Evolutionary conservation across 495 filamentous ascomycete species (phyloP).

Genomic region (Penicillium pulvis): DNA sequence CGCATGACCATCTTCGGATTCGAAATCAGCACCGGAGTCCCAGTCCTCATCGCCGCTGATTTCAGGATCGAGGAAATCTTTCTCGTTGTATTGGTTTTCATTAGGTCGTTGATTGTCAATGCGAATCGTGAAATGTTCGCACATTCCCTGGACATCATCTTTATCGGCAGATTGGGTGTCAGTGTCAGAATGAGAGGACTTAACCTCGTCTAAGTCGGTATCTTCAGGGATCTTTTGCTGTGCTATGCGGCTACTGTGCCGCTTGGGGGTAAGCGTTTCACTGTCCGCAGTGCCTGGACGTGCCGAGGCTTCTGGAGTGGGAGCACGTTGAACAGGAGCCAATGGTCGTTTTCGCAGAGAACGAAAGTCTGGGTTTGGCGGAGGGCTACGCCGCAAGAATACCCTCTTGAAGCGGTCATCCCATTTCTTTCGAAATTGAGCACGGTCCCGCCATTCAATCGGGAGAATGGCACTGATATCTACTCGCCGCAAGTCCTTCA

Average conservation of each 20-base stretch:
- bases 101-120: slow-evolving; percentile 81
- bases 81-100: slow-evolving; percentile 72
- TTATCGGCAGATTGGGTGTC: slow-evolving; percentile 9
- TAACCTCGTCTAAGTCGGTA: slow-evolving; percentile 15
- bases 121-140: slow-evolving; percentile 73
- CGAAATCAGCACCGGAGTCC: slow-evolving; percentile 51
- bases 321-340: not conserved
- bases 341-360: slow-evolving; percentile 25
- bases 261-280: slow-evolving; percentile 32
- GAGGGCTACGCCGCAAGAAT: slow-evolving; percentile 58
- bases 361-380: slow-evolving; percentile 48
- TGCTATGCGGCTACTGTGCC: slow-evolving; percentile 45
- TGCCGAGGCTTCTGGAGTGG: slow-evolving; percentile 9
- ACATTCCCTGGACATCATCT: slow-evolving; percentile 66
- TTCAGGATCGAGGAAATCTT: slow-evolving; percentile 77
- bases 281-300: slow-evolving; percentile 13
- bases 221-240: slow-evolving; percentile 27
- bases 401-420: slow-evolving; percentile 60
- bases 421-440: slow-evolving; percentile 72
- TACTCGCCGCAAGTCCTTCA: slow-evolving; percentile 66
- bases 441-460: slow-evolving; percentile 77
- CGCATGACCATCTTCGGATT: slow-evolving; percentile 28
- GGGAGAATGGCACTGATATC: slow-evolving; percentile 71
- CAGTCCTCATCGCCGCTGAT: slow-evolving; percentile 77
- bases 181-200: not conserved